Base-by-base conservation (phyloP, 768 basidiomycete genomes). In the Amanita muscaria region DNA sequence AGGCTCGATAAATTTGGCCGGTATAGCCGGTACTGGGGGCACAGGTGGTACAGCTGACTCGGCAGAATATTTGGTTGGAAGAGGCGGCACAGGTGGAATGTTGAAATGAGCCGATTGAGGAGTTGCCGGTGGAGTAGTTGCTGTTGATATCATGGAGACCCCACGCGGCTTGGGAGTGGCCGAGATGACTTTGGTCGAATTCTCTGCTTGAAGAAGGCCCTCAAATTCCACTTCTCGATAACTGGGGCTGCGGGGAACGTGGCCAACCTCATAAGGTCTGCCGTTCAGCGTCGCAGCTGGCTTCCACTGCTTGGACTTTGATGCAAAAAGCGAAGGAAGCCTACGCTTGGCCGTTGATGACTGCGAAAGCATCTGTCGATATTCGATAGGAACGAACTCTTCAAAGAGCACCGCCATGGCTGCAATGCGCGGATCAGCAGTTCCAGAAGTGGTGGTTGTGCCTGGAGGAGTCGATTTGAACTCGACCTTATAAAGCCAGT, bases 331-430 rank as follows among this genome's bases (percentile, higher is more conserved):
- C 12, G 80, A 80, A 3, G 81, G 81, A n/a, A 88, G 62, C 6
- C 80, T 77, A n/a, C 74, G 69, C 12, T 79, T 72, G 14, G 62
- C 66, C 6, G 66, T 67, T 0, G 71, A 65, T 3, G 74, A 69
- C 12, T 72, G 67, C 5, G 78, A 77, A 5, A 93, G 72, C 52
- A 88, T 81, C 35, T 86, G 79, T 3, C 87, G 72, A 55, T 90
- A 91, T 58, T 91, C 92, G 30, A 77, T 65, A 0, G 93, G 94
- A 3, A 99, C 90, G 44, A 89, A 87, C 61, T 98, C 96, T 63
- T 99, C 92, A 51, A 90, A 93, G 5, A 97, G 65, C 42, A 96
- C 74, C 38, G 89, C 75, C 0, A 80, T 74, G 0, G 77, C 70
- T 1, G 79, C 67, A 1, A 76, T 83, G n/a, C 91, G 74, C 0